Percentiles rank a stretch among this genome's conserved stretches.
These are phyloP conservation scores for Penstemon barbatus DNA, from an alignment of 257 asterid species.

Conservation along the genomic window DNA sequence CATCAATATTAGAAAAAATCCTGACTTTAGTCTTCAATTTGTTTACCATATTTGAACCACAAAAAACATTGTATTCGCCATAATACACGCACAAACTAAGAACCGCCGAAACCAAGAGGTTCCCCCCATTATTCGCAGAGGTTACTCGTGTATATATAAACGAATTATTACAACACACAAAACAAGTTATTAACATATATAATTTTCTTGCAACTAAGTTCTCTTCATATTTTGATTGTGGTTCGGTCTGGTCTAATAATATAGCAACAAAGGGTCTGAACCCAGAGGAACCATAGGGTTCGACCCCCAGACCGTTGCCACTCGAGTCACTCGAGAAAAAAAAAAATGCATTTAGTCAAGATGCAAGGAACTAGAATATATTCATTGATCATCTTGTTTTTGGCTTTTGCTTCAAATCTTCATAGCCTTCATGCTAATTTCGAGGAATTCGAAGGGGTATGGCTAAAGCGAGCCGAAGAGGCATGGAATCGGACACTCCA, in stretches of 20 bases:
- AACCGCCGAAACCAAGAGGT: no score
- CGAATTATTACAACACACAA: no score
- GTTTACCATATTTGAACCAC: no score
- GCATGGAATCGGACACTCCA: conserved; percentile 38
- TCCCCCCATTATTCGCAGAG: no score
- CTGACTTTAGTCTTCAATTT: no score
- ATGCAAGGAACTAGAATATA: not conserved
- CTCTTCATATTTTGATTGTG: not conserved
- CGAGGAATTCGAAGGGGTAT: conserved; percentile 33
- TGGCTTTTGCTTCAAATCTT: conserved; percentile 18
- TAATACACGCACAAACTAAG: no score
- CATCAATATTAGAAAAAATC: no score
- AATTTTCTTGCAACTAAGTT: not conserved
- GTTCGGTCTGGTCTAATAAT: conserved; percentile 15
- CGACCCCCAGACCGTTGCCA: conserved; percentile 18
- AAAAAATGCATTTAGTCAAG: not conserved
- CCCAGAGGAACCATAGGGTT: not conserved
- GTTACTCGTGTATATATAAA: no score
- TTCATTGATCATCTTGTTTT: conserved; percentile 2
- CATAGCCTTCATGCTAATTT: conserved; percentile 3
- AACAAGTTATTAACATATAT: no score
- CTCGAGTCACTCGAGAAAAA: not conserved
- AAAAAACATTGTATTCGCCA: no score
- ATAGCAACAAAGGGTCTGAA: not conserved
- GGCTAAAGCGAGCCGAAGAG: conserved; percentile 41